Evolutionary conservation across 2,329 filamentous ascomycete species (phyloP).

Genomic region (Dactylella cylindrospora): DNA sequence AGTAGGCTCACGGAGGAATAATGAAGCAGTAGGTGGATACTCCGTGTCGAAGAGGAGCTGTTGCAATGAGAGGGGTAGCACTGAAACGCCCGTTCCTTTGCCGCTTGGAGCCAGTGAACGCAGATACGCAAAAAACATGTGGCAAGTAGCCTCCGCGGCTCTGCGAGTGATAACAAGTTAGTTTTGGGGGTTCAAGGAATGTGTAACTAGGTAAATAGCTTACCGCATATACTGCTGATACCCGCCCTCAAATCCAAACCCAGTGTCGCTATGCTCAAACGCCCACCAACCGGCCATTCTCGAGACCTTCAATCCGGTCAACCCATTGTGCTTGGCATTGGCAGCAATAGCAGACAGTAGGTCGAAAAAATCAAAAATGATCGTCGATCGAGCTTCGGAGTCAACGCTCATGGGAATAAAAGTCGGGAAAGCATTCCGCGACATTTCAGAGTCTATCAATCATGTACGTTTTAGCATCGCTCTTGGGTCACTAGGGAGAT

Average conservation of each 20-base stretch:
- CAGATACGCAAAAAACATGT: conserved; percentile 96
- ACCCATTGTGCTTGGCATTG: conserved; percentile 87
- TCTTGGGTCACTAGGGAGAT: background rate
- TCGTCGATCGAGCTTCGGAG: conserved; percentile 77
- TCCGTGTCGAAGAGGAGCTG: conserved; percentile 88
- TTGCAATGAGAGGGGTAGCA: conserved; percentile 85
- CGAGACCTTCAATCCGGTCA: conserved; percentile 90
- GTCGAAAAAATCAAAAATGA: conserved; percentile 96
- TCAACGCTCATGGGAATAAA: conserved; percentile 95
- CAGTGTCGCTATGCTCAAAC: conserved; percentile 84
- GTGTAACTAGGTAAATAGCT: conserved; percentile 51
- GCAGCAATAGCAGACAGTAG: conserved; percentile 86
- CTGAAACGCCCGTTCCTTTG: conserved; percentile 77
- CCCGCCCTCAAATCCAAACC: conserved; percentile 89
- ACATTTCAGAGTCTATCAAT: conserved; percentile 77
- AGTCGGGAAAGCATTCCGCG: conserved; percentile 88
- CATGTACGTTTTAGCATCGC: conserved; percentile 32
- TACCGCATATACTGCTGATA: conserved; percentile 86
- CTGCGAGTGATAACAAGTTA: conserved; percentile 55
- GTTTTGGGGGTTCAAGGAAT: background rate
- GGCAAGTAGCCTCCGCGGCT: conserved; percentile 91
- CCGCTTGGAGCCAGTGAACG: conserved; percentile 76
- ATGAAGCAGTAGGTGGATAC: conserved; percentile 80
- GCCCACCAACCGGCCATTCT: conserved; percentile 98
- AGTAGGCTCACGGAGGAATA: conserved; percentile 74